Percentiles rank a stretch among this genome's conserved stretches.
Conservation (phyloP, 371 early-diverging fungal species). For the Pancytospora philotis region DNA sequence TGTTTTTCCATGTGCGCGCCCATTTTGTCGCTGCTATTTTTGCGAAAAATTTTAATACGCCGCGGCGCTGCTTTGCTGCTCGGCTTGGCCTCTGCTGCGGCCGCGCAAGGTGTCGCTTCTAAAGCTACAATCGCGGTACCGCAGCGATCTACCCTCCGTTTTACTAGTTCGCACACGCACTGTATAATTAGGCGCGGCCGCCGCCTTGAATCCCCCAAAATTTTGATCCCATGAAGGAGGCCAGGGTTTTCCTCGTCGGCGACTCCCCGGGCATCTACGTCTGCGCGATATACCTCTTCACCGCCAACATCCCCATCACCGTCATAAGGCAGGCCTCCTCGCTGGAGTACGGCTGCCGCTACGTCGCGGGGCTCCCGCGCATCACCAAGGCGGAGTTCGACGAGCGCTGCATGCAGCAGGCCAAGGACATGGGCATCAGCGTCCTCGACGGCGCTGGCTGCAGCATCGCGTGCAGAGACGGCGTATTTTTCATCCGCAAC, state of each 20-base stretch:
- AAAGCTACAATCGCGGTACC: too few species aligned
- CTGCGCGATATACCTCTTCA: constrained; percentile 43
- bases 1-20: constrained; percentile 37
- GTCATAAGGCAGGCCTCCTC: constrained; percentile 4
- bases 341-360: constrained; percentile 4
- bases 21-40: not conserved
- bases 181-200: not conserved
- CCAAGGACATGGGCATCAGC: constrained; percentile 32
- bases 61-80: not conserved
- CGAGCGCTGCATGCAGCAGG: constrained; percentile 7
- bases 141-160: constrained; percentile 29
- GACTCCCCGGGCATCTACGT: constrained; percentile 34
- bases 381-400: constrained; percentile 21
- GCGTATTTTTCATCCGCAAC: constrained; percentile 10
- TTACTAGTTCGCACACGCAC: not conserved
- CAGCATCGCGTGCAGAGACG: not conserved
- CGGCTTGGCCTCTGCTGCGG: too few species aligned
- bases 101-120: too few species aligned
- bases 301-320: constrained; percentile 28
- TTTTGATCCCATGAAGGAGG: constrained; percentile 8
- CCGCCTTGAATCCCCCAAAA: constrained; percentile 2
- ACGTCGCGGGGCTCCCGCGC: constrained; percentile 21
- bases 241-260: constrained; percentile 17
- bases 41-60: constrained; percentile 8
- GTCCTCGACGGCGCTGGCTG: not conserved